These are phyloP conservation scores for Melocanna baccifera DNA, from an alignment of 176 grass and related monocot species.

Conservation along the genomic window DNA sequence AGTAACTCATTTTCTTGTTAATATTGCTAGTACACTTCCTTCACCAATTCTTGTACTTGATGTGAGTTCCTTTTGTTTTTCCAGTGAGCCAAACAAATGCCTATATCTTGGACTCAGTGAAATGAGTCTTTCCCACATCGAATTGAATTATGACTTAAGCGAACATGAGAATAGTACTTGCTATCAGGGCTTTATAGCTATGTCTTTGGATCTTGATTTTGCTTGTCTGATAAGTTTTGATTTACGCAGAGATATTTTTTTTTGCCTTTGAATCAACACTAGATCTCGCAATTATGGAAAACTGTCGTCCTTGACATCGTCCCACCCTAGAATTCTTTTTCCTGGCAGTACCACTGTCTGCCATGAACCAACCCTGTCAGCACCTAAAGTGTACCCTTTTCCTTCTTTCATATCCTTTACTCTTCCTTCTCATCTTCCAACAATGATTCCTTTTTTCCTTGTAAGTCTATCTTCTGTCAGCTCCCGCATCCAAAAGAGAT, in stretches of 20 bases:
- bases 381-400: not conserved
- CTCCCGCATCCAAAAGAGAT: not conserved
- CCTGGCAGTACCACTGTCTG: constrained; percentile 8
- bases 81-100: not conserved
- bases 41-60: not conserved
- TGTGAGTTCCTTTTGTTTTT: not conserved
- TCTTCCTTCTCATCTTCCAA: not conserved
- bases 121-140: not conserved
- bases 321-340: not conserved
- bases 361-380: not conserved
- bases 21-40: not conserved
- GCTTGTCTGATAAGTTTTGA: constrained; percentile 35
- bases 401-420: constrained; percentile 11
- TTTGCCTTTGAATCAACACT: constrained; percentile 22
- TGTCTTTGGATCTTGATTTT: constrained; percentile 15
- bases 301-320: not conserved
- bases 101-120: not conserved
- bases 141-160: not conserved
- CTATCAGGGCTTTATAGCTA: not conserved
- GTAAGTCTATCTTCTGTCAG: not conserved
- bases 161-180: constrained; percentile 8
- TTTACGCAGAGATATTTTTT: not conserved
- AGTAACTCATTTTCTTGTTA: constrained; percentile 12
- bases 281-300: constrained; percentile 5
- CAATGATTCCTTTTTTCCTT: not conserved